phyloP scores from a whole-genome alignment of 2,329 filamentous ascomycete species.

The Penicillium sp. region DNA sequence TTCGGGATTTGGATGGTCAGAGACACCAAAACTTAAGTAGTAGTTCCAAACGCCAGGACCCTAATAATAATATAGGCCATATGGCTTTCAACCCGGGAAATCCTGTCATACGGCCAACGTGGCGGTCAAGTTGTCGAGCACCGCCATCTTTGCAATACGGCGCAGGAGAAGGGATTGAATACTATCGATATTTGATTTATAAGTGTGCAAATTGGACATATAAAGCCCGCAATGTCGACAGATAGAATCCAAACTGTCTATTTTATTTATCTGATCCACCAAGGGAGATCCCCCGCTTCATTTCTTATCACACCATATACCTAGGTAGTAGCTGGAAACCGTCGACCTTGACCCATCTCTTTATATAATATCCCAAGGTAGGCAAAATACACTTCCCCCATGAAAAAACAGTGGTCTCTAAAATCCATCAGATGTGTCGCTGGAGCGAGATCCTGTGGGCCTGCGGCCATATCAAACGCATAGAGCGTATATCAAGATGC shows the following conservation, averaged over 20 bases:
- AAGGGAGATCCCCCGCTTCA: not conserved
- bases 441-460: slow-evolving; percentile 9
- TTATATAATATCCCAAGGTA: not conserved
- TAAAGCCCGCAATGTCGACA: not conserved
- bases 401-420: not conserved
- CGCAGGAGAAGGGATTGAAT: not conserved
- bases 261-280: not conserved
- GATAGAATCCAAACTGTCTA: not conserved
- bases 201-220: not conserved
- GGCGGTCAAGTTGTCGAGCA: not conserved
- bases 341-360: not conserved
- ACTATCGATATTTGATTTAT: not conserved
- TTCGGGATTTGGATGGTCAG: not conserved
- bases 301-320: not conserved
- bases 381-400: not conserved
- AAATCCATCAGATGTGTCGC: slow-evolving; percentile 6
- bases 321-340: not conserved
- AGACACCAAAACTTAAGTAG: not conserved
- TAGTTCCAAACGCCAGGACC: not conserved
- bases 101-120: not conserved
- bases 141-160: not conserved
- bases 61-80: not conserved
- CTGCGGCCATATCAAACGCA: slow-evolving; percentile 11
- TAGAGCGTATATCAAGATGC: slow-evolving; percentile 2
- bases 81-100: not conserved